Evolutionary conservation across 352 stramenopile species (phyloP).

Genomic region (Pythium sp.): DNA sequence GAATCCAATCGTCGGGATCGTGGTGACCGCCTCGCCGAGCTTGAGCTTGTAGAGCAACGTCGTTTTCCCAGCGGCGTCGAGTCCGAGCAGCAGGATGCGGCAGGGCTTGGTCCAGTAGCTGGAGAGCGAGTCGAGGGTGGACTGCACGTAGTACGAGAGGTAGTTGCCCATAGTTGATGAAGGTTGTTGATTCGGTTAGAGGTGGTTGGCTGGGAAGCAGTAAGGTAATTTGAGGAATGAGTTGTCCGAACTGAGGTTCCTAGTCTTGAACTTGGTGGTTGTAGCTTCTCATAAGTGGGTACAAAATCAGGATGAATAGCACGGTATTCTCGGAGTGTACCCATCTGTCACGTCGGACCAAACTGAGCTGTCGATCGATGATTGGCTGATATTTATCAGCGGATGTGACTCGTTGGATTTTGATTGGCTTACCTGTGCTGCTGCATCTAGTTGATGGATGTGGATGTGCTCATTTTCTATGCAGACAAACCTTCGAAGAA

Average conservation of each 20-base stretch:
- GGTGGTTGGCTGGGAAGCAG: background rate
- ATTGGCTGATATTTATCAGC: background rate
- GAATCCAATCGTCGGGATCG: constrained; percentile 76
- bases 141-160: constrained; percentile 29
- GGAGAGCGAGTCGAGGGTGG: constrained; percentile 26
- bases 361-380: background rate
- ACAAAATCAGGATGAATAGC: background rate
- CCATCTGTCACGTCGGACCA: background rate
- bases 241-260: background rate
- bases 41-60: constrained; percentile 92
- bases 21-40: constrained; percentile 56
- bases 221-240: background rate
- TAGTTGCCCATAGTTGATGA: constrained; percentile 30
- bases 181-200: background rate
- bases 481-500: too few relatives aligned
- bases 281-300: background rate
- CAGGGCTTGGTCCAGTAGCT: constrained; percentile 38
- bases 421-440: background rate
- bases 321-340: background rate
- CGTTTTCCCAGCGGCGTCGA: constrained; percentile 95
- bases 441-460: too few relatives aligned
- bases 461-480: too few relatives aligned
- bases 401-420: background rate
- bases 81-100: constrained; percentile 81
- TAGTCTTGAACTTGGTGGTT: background rate